Evolutionary conservation across 495 filamentous ascomycete genomes (phyloP).

Genomic region (Pyronema omphalodes): DNA sequence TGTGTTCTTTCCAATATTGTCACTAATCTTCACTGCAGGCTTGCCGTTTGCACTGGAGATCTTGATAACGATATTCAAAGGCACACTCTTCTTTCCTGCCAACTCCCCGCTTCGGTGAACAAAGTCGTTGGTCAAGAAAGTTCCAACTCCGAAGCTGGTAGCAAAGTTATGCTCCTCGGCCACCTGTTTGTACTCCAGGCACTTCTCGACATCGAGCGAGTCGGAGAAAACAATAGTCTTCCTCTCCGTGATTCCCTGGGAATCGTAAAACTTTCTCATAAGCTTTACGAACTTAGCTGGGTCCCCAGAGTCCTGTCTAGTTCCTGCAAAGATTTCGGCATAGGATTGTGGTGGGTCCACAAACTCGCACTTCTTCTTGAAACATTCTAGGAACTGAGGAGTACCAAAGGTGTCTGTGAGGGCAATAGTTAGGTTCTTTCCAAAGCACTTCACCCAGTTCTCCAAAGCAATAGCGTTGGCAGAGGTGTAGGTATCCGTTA

Average conservation of each 20-base stretch:
- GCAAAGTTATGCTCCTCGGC: slow-evolving; percentile 65
- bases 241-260: slow-evolving; percentile 51
- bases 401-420: slow-evolving; percentile 98
- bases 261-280: slow-evolving; percentile 75
- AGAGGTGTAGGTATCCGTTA: slow-evolving; percentile 63
- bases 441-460: slow-evolving; percentile 84
- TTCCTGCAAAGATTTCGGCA: slow-evolving; percentile 68
- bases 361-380: slow-evolving; percentile 38
- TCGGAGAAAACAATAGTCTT: slow-evolving; percentile 98
- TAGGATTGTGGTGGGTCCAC: slow-evolving; percentile 36
- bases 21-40: slow-evolving; percentile 88
- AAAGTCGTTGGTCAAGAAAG: slow-evolving; percentile 92
- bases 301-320: slow-evolving; percentile 90
- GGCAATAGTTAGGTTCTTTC: slow-evolving; percentile 77
- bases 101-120: slow-evolving; percentile 33
- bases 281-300: slow-evolving; percentile 61
- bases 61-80: slow-evolving; percentile 96
- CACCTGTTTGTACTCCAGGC: slow-evolving; percentile 68
- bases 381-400: slow-evolving; percentile 68
- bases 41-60: slow-evolving; percentile 63
- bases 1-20: slow-evolving; percentile 92
- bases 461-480: slow-evolving; percentile 67
- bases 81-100: slow-evolving; percentile 59
- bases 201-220: slow-evolving; percentile 76
- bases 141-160: slow-evolving; percentile 81